Evolutionary conservation across 83 land plant genomes (phyloP), one percentile per base, ranked within the genome.

Genomic region (Picea engelmannii): DNA sequence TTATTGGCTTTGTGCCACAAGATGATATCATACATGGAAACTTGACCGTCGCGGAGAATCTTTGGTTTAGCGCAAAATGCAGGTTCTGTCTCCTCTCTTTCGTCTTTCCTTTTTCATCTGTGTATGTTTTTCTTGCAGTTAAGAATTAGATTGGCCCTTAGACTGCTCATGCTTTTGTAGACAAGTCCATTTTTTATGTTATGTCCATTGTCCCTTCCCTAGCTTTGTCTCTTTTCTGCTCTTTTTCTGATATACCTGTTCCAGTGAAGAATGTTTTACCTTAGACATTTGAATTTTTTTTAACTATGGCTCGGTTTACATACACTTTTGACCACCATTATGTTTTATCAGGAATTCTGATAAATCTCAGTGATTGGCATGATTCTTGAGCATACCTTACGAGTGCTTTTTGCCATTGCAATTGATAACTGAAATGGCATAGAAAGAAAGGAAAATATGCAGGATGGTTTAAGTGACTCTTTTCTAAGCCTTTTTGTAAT

Each of bases 1-100:
- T 95, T 21, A 89, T 95, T 80, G 99, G 99, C 1, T 97, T 94
- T 91, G 99, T 97, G 70, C 99, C 99, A 66, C 99, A 97, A 85
- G 99, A 97, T 94, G 99, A 97, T 88, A 91, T 97, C 70, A 96
- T 97, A 24, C 99, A 97, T 87, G 99, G 99, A 44, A 92, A 91
- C 78, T 87, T 97, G 87, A 95, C 98, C 5, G 98, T 97, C n/a
- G 98, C 93, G 81, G 99, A 97, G 82, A 97, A 97, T 81, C 90
- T 97, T 27, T 92, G 94, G 95, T 95, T 97, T 87, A 95, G 95
- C 79, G 96, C 99, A 60, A 86, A 78, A 24, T 97, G 98, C 95
- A 95, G 99, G 99, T 93, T 31, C 79, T 49, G 52, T 38, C 52
- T 62, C 17, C 13, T 27, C 47, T 52, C 25, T 8, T 0, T 76